Evolutionary conservation across 1,284 basidiomycete species (phyloP).

Genomic region (Cryptococcus sp.): DNA sequence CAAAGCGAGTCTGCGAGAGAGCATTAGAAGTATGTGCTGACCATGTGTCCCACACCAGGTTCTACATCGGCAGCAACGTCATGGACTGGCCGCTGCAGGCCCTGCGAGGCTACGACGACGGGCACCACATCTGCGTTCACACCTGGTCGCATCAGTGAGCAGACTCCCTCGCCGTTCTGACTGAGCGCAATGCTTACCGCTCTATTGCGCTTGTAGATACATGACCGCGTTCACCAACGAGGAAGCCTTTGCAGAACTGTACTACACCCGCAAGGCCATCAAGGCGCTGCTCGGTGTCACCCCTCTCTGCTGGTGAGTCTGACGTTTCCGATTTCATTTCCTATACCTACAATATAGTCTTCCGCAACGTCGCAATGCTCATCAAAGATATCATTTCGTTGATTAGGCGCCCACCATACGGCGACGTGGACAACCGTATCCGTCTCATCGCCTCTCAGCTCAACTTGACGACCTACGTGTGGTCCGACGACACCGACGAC

Average conservation of each 20-base stretch:
- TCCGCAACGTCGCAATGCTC: background rate
- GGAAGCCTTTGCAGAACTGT: conserved; percentile 60
- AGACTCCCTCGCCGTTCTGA: background rate
- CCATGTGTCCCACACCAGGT: conserved; percentile 27
- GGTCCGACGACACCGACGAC: conserved; percentile 58
- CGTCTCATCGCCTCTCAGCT: conserved; percentile 57
- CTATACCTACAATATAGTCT: background rate
- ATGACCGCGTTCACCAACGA: conserved; percentile 58
- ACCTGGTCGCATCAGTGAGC: conserved; percentile 56
- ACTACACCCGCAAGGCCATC: conserved; percentile 58
- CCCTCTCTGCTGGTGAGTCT: conserved; percentile 51
- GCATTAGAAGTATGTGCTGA: background rate
- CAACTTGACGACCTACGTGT: conserved; percentile 57
- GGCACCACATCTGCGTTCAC: conserved; percentile 55
- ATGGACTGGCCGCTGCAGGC: conserved; percentile 60
- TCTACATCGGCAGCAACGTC: conserved; percentile 58
- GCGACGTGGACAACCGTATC: conserved; percentile 59
- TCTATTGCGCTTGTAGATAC: conserved; percentile 31
- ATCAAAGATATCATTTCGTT: background rate
- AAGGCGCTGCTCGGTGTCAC: conserved; percentile 58
- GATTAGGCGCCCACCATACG: conserved; percentile 55
- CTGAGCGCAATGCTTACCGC: background rate
- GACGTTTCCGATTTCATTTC: background rate
- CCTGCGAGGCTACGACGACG: conserved; percentile 54
- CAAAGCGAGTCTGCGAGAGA: background rate